Evolutionary conservation across 2,329 filamentous ascomycete genomes (phyloP).

Genomic region (Trichoderma sp.): DNA sequence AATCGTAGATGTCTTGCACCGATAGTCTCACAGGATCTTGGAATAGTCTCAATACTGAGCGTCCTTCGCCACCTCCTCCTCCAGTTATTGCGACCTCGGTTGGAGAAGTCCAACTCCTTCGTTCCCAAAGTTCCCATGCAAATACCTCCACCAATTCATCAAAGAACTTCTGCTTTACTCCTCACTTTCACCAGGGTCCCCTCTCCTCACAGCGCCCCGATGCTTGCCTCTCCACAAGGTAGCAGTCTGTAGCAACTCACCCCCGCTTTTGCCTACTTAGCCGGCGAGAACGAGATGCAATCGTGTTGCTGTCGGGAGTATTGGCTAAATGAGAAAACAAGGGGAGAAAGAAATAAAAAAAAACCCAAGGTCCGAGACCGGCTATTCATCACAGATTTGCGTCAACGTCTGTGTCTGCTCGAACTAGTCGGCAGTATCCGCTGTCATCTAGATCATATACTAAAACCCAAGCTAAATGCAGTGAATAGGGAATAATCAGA

Average conservation of each 20-base stretch:
- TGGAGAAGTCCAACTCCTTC: too few relatives aligned
- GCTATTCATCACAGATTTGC: conserved; percentile 1
- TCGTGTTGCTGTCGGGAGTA: not conserved
- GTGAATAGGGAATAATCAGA: not conserved
- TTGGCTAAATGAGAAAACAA: conserved; percentile 16
- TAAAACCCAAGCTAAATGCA: conserved; percentile 7
- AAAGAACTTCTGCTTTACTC: not conserved
- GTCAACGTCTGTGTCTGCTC: not conserved
- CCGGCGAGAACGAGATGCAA: conserved; percentile 3
- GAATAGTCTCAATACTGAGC: too few relatives aligned
- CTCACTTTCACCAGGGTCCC: conserved; percentile 13
- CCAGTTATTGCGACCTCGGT: too few relatives aligned
- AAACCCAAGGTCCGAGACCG: not conserved
- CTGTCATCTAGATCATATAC: conserved; percentile 4
- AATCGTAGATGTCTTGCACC: too few relatives aligned
- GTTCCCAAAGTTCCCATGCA: not conserved
- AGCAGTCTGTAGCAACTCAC: not conserved
- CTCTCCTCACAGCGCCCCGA: not conserved
- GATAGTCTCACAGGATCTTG: too few relatives aligned
- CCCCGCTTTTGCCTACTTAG: conserved; percentile 24
- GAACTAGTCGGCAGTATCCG: not conserved
- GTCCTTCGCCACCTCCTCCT: too few relatives aligned
- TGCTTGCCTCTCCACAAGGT: not conserved
- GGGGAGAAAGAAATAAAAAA: not conserved
- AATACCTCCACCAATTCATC: not conserved